These are phyloP conservation scores for Aspergillus sp. DNA, from an alignment of 2,329 filamentous ascomycete genomes.

Conservation along the genomic window DNA sequence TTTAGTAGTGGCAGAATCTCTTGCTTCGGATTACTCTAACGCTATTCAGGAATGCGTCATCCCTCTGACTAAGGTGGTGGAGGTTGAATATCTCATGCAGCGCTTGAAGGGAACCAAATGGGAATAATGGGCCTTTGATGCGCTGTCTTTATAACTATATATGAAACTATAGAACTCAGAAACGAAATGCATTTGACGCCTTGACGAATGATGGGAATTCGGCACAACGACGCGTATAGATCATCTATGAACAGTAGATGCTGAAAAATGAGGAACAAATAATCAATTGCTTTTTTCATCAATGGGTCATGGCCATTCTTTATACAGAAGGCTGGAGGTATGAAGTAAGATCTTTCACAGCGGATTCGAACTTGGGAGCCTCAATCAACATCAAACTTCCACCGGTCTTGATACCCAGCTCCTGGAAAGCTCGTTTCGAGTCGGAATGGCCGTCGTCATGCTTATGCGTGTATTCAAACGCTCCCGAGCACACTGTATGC, in stretches of 20 bases:
- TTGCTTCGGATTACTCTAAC: background rate
- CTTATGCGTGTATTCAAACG: slow-evolving; percentile 74
- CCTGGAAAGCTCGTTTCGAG: slow-evolving; percentile 91
- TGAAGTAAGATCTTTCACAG: slow-evolving; percentile 70
- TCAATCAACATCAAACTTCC: slow-evolving; percentile 87
- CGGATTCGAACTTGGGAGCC: slow-evolving; percentile 66
- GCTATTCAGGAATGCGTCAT: slow-evolving; percentile 67
- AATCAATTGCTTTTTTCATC: background rate
- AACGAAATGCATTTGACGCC: background rate
- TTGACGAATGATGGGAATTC: background rate
- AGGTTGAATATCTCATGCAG: slow-evolving; percentile 98
- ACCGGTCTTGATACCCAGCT: slow-evolving; percentile 78
- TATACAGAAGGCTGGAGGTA: slow-evolving; percentile 59
- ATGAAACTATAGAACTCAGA: too few species aligned
- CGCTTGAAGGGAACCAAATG: slow-evolving; percentile 58
- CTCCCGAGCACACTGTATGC: slow-evolving; percentile 65
- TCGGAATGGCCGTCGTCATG: slow-evolving; percentile 75
- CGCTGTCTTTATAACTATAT: too few species aligned
- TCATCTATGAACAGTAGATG: background rate
- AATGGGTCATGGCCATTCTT: slow-evolving; percentile 8
- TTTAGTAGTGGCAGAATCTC: background rate
- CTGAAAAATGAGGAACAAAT: background rate
- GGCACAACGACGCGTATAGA: background rate
- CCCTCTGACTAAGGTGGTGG: slow-evolving; percentile 93
- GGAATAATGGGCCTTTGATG: slow-evolving; percentile 27